These are phyloP conservation scores for Zymoseptoria brevis DNA, from an alignment of 2,329 filamentous ascomycete species.

Conservation along the genomic window DNA sequence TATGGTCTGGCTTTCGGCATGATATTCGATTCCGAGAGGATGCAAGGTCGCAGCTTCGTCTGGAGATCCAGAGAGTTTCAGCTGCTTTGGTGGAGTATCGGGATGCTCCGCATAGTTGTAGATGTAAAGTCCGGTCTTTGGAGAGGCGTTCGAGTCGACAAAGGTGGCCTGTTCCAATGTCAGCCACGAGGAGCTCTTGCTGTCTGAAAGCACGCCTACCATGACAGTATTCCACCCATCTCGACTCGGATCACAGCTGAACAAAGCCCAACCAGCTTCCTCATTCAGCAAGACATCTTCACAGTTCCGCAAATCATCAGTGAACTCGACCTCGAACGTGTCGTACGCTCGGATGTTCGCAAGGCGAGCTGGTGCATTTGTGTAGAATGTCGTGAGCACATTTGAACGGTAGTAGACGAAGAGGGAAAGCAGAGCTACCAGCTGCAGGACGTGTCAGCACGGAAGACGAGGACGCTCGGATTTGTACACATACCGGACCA, in stretches of 20 bases:
- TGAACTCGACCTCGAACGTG: slow-evolving; percentile 28
- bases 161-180: slow-evolving; percentile 23
- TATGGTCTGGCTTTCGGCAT: slow-evolving; percentile 29
- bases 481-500: background rate
- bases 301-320: slow-evolving; percentile 34
- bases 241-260: slow-evolving; percentile 38
- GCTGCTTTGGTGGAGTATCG: slow-evolving; percentile 11
- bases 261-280: slow-evolving; percentile 30
- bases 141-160: slow-evolving; percentile 11
- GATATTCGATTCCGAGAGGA: slow-evolving; percentile 36
- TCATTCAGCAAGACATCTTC: slow-evolving; percentile 37
- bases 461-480: background rate
- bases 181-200: background rate
- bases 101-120: slow-evolving; percentile 31
- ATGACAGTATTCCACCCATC: slow-evolving; percentile 42
- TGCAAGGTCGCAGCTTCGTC: slow-evolving; percentile 32
- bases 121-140: slow-evolving; percentile 31
- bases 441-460: background rate
- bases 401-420: slow-evolving; percentile 16
- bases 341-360: slow-evolving; percentile 3
- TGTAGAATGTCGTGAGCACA: slow-evolving; percentile 14
- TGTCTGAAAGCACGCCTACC: slow-evolving; percentile 23
- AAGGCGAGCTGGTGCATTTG: slow-evolving; percentile 14
- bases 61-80: slow-evolving; percentile 24
- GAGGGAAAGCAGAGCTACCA: slow-evolving; percentile 8